Percentiles rank a stretch among this genome's conserved stretches.
Conservation (phyloP, 2,329 filamentous ascomycete species). For the Rhytidhysteron rufulum region DNA sequence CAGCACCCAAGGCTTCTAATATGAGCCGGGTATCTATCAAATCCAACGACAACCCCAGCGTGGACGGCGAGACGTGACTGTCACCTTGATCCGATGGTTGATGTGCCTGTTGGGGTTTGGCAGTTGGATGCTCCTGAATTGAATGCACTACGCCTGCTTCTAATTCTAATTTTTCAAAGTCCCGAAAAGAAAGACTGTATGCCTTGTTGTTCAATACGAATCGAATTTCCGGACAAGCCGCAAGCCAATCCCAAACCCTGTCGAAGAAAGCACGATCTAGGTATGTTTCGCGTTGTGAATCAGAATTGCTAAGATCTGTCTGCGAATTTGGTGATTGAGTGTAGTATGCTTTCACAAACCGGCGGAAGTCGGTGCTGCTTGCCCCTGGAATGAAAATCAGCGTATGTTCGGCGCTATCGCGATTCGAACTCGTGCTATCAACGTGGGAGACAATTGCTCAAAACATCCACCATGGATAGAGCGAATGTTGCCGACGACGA, state of each 20-base stretch:
- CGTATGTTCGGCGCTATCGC: constrained; percentile 3
- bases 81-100: not conserved
- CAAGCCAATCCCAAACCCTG: constrained; percentile 57
- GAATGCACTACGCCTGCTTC: constrained; percentile 10
- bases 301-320: constrained; percentile 10
- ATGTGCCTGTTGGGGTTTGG: not conserved
- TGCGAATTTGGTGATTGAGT: constrained; percentile 6
- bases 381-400: constrained; percentile 29
- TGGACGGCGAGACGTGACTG: too few species aligned
- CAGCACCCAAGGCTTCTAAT: too few species aligned
- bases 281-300: constrained; percentile 5
- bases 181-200: constrained; percentile 20
- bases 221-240: constrained; percentile 52
- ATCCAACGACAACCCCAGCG: too few species aligned
- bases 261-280: constrained; percentile 51
- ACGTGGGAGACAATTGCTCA: constrained; percentile 2
- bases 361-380: constrained; percentile 37
- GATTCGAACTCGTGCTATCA: constrained; percentile 11
- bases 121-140: constrained; percentile 1
- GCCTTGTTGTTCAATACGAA: constrained; percentile 44
- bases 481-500: too few species aligned
- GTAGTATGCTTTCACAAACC: constrained; percentile 37
- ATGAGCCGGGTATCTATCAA: too few species aligned
- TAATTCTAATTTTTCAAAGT: constrained; percentile 29
- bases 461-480: not conserved